A percentile compares a stretch with the other conserved stretches of the same genome.
These are phyloP conservation scores for Cordyceps fumosorosea DNA, from an alignment of 2,329 filamentous ascomycete species.

Conservation along the genomic window DNA sequence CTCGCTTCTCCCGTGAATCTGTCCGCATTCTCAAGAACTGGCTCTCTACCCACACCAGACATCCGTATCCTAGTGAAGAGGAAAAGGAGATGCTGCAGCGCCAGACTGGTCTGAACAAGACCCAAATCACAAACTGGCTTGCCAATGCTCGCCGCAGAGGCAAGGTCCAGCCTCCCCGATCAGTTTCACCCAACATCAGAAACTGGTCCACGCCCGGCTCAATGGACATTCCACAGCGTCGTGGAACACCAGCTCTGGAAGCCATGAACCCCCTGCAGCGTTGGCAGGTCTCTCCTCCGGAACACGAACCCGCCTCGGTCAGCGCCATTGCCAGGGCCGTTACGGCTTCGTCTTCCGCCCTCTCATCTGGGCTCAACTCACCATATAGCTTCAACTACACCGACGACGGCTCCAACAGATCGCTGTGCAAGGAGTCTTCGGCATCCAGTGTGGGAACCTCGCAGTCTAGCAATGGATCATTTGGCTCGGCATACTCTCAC, in stretches of 20 bases:
- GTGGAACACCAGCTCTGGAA: constrained; percentile 48
- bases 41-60: constrained; percentile 70
- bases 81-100: constrained; percentile 75
- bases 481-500: constrained; percentile 53
- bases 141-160: constrained; percentile 80
- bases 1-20: constrained; percentile 73
- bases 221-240: constrained; percentile 65
- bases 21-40: constrained; percentile 78
- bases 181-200: constrained; percentile 61
- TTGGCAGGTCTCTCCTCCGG: constrained; percentile 53
- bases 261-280: constrained; percentile 51
- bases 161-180: constrained; percentile 64
- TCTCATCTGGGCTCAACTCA: constrained; percentile 51
- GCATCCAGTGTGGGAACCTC: constrained; percentile 55
- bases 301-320: constrained; percentile 54
- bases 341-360: constrained; percentile 43
- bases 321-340: constrained; percentile 53
- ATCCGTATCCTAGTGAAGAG: constrained; percentile 83
- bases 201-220: constrained; percentile 52
- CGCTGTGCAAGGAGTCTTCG: constrained; percentile 53
- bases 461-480: constrained; percentile 52
- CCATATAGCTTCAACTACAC: constrained; percentile 51
- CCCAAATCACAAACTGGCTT: constrained; percentile 86
- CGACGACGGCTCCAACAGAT: constrained; percentile 54
- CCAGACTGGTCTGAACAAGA: constrained; percentile 73